Conservation (phyloP, 805 yeast species). For the Wickerhamomyces alni region DNA sequence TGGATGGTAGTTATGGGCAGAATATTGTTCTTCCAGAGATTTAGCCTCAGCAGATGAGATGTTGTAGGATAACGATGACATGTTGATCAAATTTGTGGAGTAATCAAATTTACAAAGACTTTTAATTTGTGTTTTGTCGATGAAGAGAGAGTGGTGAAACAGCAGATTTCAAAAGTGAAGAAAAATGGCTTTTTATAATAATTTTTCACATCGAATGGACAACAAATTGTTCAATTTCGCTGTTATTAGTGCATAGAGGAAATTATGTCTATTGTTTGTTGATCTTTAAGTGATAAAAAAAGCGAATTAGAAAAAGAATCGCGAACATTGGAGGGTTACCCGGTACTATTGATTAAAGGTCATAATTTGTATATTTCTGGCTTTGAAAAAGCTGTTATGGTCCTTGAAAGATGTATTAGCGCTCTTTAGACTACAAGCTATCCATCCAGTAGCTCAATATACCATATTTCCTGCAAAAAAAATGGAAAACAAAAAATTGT, state of each 20-base stretch:
- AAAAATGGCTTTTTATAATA: background rate
- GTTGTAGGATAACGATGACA: conserved; percentile 29
- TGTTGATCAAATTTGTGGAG: background rate
- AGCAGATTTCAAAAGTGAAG: background rate
- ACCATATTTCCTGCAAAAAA: too few relatives aligned
- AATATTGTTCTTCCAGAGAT: conserved; percentile 67
- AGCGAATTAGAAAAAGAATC: conserved; percentile 13
- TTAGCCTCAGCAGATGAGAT: conserved; percentile 62
- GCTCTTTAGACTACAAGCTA: too few relatives aligned
- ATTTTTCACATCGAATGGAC: conserved; percentile 1
- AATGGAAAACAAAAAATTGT: too few relatives aligned
- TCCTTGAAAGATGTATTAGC: too few relatives aligned
- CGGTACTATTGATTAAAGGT: too few relatives aligned
- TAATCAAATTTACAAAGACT: background rate
- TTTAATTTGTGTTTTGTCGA: background rate
- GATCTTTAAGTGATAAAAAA: conserved; percentile 20
- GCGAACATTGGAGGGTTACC: too few relatives aligned
- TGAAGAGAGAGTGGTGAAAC: background rate
- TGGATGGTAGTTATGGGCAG: conserved; percentile 97
- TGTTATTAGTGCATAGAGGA: conserved; percentile 21
- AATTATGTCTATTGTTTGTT: conserved; percentile 3
- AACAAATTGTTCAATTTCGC: conserved; percentile 9
- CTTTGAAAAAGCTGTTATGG: too few relatives aligned
- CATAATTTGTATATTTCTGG: too few relatives aligned
- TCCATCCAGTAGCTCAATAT: too few relatives aligned